Conservation (phyloP, 2,329 filamentous ascomycete species). For the Alternaria triticimaculans region DNA sequence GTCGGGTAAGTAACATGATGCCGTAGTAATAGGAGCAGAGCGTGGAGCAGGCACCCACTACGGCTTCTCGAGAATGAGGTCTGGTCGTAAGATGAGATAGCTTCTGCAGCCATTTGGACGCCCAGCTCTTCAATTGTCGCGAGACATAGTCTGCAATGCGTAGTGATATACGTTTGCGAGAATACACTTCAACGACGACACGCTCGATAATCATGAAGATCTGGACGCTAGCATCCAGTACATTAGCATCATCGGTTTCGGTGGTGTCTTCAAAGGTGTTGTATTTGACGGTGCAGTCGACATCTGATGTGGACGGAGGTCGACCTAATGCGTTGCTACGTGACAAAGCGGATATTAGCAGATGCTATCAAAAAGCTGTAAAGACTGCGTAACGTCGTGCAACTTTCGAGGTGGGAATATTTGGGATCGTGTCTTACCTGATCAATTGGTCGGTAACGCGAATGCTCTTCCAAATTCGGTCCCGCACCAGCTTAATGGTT, state of each 20-base stretch:
- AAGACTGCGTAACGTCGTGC: not conserved
- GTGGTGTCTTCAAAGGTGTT: slow-evolving; percentile 28
- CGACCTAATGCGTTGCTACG: slow-evolving; percentile 57
- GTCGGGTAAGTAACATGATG: slow-evolving; percentile 61
- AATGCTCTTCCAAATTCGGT: slow-evolving; percentile 61
- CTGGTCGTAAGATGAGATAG: slow-evolving; percentile 39
- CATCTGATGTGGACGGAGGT: slow-evolving; percentile 61
- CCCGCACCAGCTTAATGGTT: slow-evolving; percentile 51
- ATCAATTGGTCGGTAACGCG: slow-evolving; percentile 60
- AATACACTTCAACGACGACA: slow-evolving; percentile 56
- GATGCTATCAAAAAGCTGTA: not conserved
- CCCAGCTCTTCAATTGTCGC: slow-evolving; percentile 52
- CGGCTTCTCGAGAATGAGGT: slow-evolving; percentile 31
- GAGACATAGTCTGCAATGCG: slow-evolving; percentile 52
- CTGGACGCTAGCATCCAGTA: slow-evolving; percentile 49
- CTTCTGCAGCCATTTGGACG: slow-evolving; percentile 40
- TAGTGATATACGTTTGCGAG: slow-evolving; percentile 50
- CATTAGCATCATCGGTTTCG: slow-evolving; percentile 23
- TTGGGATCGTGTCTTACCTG: not conserved
- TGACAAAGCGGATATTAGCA: not conserved
- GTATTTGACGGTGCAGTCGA: slow-evolving; percentile 55
- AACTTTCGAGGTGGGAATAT: not conserved
- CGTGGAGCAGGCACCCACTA: slow-evolving; percentile 57
- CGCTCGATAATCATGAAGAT: slow-evolving; percentile 59
- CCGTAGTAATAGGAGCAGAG: slow-evolving; percentile 62